Conservation (phyloP, 2,329 filamentous ascomycete species). For the Fusarium nodosum region DNA sequence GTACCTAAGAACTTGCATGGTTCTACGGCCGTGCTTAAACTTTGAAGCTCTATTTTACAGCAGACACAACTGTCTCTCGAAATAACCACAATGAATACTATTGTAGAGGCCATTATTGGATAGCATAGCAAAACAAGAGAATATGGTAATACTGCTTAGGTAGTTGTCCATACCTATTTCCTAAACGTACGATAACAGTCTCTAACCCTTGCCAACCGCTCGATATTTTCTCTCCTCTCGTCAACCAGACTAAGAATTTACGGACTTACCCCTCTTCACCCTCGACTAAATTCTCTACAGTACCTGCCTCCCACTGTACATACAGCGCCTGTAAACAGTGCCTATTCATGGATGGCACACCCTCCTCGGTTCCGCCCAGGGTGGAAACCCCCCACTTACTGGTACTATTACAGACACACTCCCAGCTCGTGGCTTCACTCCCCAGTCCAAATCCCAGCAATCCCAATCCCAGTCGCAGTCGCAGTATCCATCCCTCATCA, state of each 20-base stretch:
- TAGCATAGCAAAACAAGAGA: background rate
- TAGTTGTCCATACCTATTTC: background rate
- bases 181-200: background rate
- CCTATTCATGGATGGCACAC: conserved; percentile 25
- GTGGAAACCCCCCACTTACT: conserved; percentile 9
- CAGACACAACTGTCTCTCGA: background rate
- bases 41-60: conserved; percentile 5
- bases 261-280: conserved; percentile 32
- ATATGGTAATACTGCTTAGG: background rate
- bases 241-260: conserved; percentile 20
- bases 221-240: conserved; percentile 16
- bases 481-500: conserved; percentile 1
- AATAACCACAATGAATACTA: background rate
- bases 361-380: conserved; percentile 26
- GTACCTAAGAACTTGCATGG: conserved; percentile 6
- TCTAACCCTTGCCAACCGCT: background rate
- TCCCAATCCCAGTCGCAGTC: background rate
- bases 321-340: conserved; percentile 3
- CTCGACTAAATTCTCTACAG: conserved; percentile 23
- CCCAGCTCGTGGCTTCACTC: conserved; percentile 5
- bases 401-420: conserved; percentile 4
- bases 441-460: conserved; percentile 1
- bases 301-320: background rate
- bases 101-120: background rate
- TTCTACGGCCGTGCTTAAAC: conserved; percentile 11